Base-by-base conservation (phyloP, 345 rosid genomes). In the Turnera subulata region DNA sequence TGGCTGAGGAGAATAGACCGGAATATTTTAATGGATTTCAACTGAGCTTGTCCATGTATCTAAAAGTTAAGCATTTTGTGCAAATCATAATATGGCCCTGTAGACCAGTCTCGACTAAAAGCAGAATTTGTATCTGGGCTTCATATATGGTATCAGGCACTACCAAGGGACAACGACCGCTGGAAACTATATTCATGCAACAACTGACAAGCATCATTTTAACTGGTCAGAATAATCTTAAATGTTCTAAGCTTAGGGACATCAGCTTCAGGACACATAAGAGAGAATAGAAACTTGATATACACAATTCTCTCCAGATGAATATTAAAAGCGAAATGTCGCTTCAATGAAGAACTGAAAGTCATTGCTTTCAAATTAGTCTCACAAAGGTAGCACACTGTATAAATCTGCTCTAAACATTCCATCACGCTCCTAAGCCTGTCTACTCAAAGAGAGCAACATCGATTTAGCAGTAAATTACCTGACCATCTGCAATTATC, bases 401-500 rank as follows among this genome's bases (percentile, higher is more conserved):
- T 29, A 29, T 8, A 29, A 29, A 29, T 29, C 8, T n/a, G n/a
- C 35, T 29, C 35, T 29, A 29, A 29, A 42, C 12, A 42, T 42
- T 11, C 4, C 12, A 15, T 7, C 6, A 1, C 39, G 19, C 24
- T 2, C 17, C n/a, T 16, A 26, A 19, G 18, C 6, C 22, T 57
- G 19, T 40, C 21, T 50, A 40, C 6, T 14, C 13, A 32, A 21
- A 53, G n/a, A 53, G 46, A 45, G 32, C 12, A 19, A 38, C 32
- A 56, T 55, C 35, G 45, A 51, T 29, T 26, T 25, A 43, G 43
- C 6, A 20, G 33, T 44, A 51, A 32, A 45, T 54, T 80, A 93
- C 99, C 99, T 90, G 99, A 8, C 99, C 99, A 68, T 93, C 99
- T 10, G 99, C 99, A 59, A 93, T 85, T 65, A 93, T 93, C 72